Evolutionary conservation across 257 asterid genomes (phyloP).

Genomic region (Solanum commersonii): DNA sequence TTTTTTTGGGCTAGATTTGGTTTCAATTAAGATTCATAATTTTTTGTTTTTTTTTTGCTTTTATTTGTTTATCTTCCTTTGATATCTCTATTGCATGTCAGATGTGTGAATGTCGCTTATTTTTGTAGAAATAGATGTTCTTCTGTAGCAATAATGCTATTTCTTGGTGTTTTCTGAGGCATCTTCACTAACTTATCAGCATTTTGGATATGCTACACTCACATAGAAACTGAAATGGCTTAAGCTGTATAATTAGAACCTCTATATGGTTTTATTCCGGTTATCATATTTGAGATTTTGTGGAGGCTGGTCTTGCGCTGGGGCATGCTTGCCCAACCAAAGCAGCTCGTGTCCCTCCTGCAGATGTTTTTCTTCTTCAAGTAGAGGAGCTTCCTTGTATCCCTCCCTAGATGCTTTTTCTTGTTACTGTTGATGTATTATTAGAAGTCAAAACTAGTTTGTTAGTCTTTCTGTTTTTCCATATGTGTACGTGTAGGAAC

Average conservation of each 20-base stretch:
- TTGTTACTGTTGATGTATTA: background rate
- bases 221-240: background rate
- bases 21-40: background rate
- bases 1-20: background rate
- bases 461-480: background rate
- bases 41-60: background rate
- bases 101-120: background rate
- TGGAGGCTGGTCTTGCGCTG: background rate
- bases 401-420: background rate
- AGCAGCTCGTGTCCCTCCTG: background rate
- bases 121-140: background rate
- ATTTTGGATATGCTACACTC: background rate
- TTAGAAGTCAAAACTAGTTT: background rate
- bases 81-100: background rate
- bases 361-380: background rate
- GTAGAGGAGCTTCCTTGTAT: background rate
- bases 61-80: background rate
- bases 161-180: background rate
- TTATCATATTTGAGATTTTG: background rate
- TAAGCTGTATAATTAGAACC: background rate
- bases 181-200: background rate
- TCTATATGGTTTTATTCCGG: background rate
- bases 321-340: background rate
- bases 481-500: constrained; percentile 1
- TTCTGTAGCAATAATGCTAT: background rate